phyloP scores from a whole-genome alignment of 176 grass and related monocot genomes.

The Aegilops sharonensis region DNA sequence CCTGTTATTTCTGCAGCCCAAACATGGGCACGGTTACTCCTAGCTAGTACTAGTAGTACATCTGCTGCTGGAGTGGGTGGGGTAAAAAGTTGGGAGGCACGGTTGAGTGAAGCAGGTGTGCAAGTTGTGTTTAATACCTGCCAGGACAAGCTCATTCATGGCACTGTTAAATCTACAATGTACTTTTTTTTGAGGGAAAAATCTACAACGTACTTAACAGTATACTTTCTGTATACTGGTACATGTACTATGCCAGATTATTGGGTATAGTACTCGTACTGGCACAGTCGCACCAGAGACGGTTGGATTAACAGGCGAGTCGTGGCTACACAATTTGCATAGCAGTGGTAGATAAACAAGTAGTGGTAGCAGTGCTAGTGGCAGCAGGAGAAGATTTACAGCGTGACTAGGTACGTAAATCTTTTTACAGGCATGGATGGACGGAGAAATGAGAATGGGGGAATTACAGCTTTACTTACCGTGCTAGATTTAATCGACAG shows the following conservation, averaged over 20 bases:
- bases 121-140: neutral
- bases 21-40: neutral
- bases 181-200: neutral
- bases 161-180: neutral
- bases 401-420: neutral
- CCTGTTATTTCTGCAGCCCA: neutral
- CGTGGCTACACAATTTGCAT: neutral
- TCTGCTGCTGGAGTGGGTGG: too few relatives aligned
- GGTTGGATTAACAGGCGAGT: neutral
- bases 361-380: neutral
- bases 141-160: conserved; percentile 8
- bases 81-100: neutral
- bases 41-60: too few relatives aligned
- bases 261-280: neutral
- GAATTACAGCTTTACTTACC: conserved; percentile 23
- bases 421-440: conserved; percentile 12
- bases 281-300: neutral
- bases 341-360: neutral
- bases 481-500: neutral
- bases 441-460: neutral
- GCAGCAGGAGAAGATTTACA: neutral
- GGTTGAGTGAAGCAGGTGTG: neutral
- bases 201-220: neutral
- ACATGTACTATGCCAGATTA: too few relatives aligned
- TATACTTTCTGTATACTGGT: too few relatives aligned